These are phyloP conservation scores for Metroxylon sagu DNA, from an alignment of 176 grass and related monocot species.

Conservation along the genomic window DNA sequence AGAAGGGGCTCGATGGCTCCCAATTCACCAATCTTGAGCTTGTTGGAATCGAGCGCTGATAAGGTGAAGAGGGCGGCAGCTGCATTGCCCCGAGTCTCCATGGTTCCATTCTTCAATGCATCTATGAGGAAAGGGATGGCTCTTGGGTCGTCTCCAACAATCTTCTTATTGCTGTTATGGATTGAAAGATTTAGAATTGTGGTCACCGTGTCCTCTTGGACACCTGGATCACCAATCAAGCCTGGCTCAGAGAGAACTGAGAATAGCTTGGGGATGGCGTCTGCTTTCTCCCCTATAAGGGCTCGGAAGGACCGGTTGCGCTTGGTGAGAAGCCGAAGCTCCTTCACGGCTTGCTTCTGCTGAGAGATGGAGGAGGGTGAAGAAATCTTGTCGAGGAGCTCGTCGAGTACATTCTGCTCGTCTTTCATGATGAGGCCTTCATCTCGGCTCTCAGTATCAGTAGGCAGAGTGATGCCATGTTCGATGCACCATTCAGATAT, in stretches of 20 bases:
- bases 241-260: too few relatives aligned
- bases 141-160: constrained; percentile 27
- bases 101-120: constrained; percentile 24
- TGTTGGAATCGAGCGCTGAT: constrained; percentile 36
- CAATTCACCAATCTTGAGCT: constrained; percentile 48
- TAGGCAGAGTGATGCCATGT: not conserved
- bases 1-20: constrained; percentile 26
- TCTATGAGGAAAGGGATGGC: constrained; percentile 34
- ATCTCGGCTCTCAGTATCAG: not conserved
- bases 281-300: too few relatives aligned
- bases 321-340: too few relatives aligned
- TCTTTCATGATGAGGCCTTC: too few relatives aligned
- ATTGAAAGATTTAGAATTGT: constrained; percentile 22
- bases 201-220: constrained; percentile 18
- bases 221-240: constrained; percentile 16
- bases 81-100: constrained; percentile 21
- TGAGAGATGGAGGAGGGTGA: too few relatives aligned
- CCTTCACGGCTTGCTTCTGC: too few relatives aligned
- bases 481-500: too few relatives aligned
- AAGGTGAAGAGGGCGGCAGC: constrained; percentile 27
- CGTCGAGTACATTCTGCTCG: too few relatives aligned
- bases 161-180: constrained; percentile 26
- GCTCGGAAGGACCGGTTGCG: too few relatives aligned
- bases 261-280: too few relatives aligned
- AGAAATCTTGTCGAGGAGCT: too few relatives aligned